Base-by-base conservation (phyloP, 768 basidiomycete genomes). In the Botryobasidium botryosum region DNA sequence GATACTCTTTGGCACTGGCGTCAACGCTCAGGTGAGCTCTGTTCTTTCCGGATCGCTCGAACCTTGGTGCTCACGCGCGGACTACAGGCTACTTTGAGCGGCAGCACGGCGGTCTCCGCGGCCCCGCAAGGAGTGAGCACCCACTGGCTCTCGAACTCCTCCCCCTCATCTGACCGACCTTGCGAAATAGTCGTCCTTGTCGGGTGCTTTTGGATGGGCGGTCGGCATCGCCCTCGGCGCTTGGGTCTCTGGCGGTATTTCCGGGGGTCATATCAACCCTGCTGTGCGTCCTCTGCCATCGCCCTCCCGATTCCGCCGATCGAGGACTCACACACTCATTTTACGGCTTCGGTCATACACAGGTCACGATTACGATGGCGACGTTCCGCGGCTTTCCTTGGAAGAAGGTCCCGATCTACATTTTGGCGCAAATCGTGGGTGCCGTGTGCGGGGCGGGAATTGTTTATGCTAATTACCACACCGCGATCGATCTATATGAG, bases 401-500 rank as follows among this genome's bases (percentile, higher is more conserved):
- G 47, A 20, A 35, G 18, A 49, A 49, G 25, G 48, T 54, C 36
- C 50, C 61, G 27, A 78, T 77, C 58, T 80, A 79, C 53, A 75
- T 80, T 47, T 33, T 69, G 10, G 70, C 77, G 0, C 80, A 84
- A 54, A 66, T 78, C 50, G 49, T 78, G 3, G 81, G 79, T 3
- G 72, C 68, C 13, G 78, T 74, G 50, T 56, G 80, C 49, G 79
- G 75, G 0, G 71, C 69, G 46, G 59, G 77, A 29, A 46, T 75
- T 35, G 56, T 76, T 40, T 81, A 81, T 54, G 63, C 64, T 4
- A 75, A 80, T 51, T 83, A 75, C 63, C 27, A 23, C 28, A 29
- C 74, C 57, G 77, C 76, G 13, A 75, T 83, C 54, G 68, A 77
- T 51, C 50, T 75, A 35, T 67, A 70, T 49, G 78, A 79, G 24